Conservation (phyloP, 2,329 filamentous ascomycete species). For the Penicillium frequentans region DNA sequence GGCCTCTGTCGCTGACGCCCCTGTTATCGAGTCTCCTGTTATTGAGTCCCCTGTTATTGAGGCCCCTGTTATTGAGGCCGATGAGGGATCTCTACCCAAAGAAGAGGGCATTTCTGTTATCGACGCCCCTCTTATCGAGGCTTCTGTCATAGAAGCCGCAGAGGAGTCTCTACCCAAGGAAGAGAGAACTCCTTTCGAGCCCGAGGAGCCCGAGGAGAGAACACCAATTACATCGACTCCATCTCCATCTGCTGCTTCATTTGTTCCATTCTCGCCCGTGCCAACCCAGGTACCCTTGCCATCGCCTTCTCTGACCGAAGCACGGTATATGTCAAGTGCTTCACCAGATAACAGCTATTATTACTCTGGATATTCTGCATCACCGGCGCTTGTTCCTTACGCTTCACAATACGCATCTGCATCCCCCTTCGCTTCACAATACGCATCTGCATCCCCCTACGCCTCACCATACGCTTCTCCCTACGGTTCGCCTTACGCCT, state of each 20-base stretch:
- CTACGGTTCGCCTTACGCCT: conserved; percentile 25
- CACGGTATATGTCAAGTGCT: conserved; percentile 28
- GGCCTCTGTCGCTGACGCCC: background rate
- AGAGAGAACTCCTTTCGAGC: background rate
- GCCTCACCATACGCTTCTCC: conserved; percentile 15
- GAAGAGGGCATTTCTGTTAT: background rate
- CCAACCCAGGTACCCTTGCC: conserved; percentile 28
- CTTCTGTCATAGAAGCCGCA: background rate
- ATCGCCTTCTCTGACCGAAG: conserved; percentile 33
- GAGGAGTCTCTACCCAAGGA: conserved; percentile 3
- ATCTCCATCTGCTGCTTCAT: conserved; percentile 21
- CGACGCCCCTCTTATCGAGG: too few relatives aligned
- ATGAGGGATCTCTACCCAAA: background rate
- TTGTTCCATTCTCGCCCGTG: conserved; percentile 22
- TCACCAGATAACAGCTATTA: conserved; percentile 24
- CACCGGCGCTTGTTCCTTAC: conserved; percentile 23
- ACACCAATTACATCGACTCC: conserved; percentile 23
- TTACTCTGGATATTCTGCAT: conserved; percentile 20
- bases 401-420: conserved; percentile 15
- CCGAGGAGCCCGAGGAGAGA: conserved; percentile 9
- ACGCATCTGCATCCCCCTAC: conserved; percentile 16
- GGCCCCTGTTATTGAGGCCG: background rate
- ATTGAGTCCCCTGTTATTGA: background rate
- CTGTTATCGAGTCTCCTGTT: too few relatives aligned
- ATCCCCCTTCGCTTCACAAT: conserved; percentile 15